Evolutionary conservation across 148 eudicot genomes (phyloP).

Genomic region (Chenopodium berlandieri): DNA sequence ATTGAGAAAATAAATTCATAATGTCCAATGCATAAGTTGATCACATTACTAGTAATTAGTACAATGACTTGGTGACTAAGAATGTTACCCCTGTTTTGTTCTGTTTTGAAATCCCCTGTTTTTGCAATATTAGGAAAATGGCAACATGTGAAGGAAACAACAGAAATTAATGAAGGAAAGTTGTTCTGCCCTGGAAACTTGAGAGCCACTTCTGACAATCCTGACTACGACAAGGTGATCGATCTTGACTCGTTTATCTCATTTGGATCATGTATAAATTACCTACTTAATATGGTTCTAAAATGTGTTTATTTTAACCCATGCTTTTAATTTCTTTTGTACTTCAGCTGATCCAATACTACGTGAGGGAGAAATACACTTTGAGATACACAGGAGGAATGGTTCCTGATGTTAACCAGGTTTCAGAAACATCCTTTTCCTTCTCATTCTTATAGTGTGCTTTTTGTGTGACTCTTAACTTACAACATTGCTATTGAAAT

Average conservation of each 20-base stretch:
- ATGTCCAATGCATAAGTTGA: neutral
- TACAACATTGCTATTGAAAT: neutral
- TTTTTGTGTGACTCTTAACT: neutral
- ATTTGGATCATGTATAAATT: neutral
- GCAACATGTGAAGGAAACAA: slow-evolving; percentile 95
- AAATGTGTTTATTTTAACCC: neutral
- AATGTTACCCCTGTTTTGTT: neutral
- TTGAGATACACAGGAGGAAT: slow-evolving; percentile 99
- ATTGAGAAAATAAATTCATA: neutral
- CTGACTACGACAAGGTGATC: slow-evolving; percentile 77
- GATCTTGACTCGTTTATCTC: neutral
- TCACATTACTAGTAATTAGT: neutral
- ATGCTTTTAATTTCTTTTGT: neutral
- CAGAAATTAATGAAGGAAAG: slow-evolving; percentile 86
- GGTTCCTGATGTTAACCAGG: slow-evolving; percentile 99
- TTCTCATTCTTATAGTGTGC: neutral
- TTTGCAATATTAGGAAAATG: slow-evolving; percentile 61
- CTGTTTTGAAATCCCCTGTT: slow-evolving; percentile 2
- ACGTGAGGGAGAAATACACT: slow-evolving; percentile 92
- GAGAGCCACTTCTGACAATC: slow-evolving; percentile 91
- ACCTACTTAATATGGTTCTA: neutral
- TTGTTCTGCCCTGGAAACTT: slow-evolving; percentile 97
- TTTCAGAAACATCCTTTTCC: slow-evolving; percentile 15
- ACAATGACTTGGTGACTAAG: neutral
- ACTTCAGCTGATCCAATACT: slow-evolving; percentile 73